phyloP scores from a whole-genome alignment of 148 eudicot genomes.

The Simmondsia chinensis region DNA sequence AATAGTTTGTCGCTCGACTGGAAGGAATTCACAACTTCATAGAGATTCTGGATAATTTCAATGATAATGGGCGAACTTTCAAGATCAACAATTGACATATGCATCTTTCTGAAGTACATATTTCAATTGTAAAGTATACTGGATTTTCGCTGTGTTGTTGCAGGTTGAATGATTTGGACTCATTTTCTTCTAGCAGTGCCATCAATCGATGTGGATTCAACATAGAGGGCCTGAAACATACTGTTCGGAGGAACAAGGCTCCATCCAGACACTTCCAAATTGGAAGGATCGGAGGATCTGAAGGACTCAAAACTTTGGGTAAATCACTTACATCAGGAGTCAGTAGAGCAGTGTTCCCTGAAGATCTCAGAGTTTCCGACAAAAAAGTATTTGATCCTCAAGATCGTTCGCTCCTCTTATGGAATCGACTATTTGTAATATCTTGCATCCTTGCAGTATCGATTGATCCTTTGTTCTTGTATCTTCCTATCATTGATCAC shows the following conservation, averaged over 20 bases:
- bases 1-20: too few species aligned
- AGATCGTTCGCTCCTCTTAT: conserved; percentile 72
- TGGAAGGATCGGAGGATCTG: conserved; percentile 59
- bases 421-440: conserved; percentile 78
- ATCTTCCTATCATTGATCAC: conserved; percentile 62
- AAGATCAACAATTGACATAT: not conserved
- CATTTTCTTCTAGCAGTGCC: conserved; percentile 38
- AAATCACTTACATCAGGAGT: conserved; percentile 75
- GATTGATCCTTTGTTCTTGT: conserved; percentile 88
- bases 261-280: conserved; percentile 49
- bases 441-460: conserved; percentile 88
- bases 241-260: conserved; percentile 16
- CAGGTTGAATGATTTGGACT: conserved; percentile 71
- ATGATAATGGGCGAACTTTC: too few species aligned
- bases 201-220: conserved; percentile 43
- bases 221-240: conserved; percentile 39
- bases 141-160: conserved; percentile 6
- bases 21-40: too few species aligned
- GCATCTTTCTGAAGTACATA: not conserved
- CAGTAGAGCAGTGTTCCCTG: conserved; percentile 86
- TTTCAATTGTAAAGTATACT: not conserved
- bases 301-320: conserved; percentile 75
- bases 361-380: conserved; percentile 86
- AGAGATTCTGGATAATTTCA: too few species aligned
- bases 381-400: conserved; percentile 90